Evolutionary conservation across 2,329 filamentous ascomycete species (phyloP), one percentile per base, ranked within the genome.

Genomic region (Orbilia blumenaviensis): DNA sequence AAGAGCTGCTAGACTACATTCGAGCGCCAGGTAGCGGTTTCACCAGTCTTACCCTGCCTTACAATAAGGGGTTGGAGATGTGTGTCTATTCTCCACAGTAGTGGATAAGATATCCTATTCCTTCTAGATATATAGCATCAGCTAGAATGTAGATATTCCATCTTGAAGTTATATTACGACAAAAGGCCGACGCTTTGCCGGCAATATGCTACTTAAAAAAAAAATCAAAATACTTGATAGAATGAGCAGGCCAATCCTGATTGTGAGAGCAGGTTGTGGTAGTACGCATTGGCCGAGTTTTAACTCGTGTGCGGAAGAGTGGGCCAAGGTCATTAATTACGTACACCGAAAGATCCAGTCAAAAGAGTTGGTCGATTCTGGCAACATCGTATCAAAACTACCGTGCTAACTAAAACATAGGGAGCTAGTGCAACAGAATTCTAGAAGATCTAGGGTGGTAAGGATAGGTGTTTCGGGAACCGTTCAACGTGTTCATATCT

Each of bases 1-100:
- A 81, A 36, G 86, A 89, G 1, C 79, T 88, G 1, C 76, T 86
- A 16, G 82, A 78, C 0, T 86, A 85, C 74, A 67, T 89, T n/a
- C 75, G 83, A 6, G 82, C 83, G 7, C 82, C 85, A 0, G 79
- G 80, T 2, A 87, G 84, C 78, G 84, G 85, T 0, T 89, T 88
- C 78, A 84, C 82, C 62, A 85, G 81, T 29, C 81, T 85, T 66
- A 87, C 85, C 0, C 78, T 86, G 2, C 86, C 86, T 0, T 88
- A 84, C 77, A 81, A 80, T 0, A 84, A 84, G 29, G 86, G 86
- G 0, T 81, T 88, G 38, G 84, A 85, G 77, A 82, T 86, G 81
- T 82, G 79, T 46, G 82, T 85, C 0, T 84, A 84, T 72, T 64
- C 81, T 64, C 80, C 80, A 21, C 38, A 54, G 42, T 50, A 41